A percentile compares a stretch with the other conserved stretches of the same genome.
Conservation (phyloP, 768 basidiomycete genomes). For the Amanita molliuscula region DNA sequence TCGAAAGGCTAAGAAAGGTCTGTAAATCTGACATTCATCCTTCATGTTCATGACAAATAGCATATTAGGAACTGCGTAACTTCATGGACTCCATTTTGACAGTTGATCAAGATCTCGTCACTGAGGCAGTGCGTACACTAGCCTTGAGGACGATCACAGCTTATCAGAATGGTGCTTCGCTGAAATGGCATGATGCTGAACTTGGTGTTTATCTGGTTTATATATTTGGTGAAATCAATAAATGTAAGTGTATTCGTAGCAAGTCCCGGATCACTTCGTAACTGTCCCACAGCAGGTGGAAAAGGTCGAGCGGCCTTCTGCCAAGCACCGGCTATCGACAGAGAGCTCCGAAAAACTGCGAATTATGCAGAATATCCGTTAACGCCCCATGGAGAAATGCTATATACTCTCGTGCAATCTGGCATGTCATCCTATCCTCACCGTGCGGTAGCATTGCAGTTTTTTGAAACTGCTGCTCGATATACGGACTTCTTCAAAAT, state of each 20-base stretch:
- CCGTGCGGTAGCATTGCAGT: constrained; percentile 76
- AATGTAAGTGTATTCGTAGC: constrained; percentile 41
- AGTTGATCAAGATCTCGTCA: constrained; percentile 82
- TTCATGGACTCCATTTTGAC: constrained; percentile 82
- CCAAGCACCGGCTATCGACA: constrained; percentile 57
- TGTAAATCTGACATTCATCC: constrained; percentile 8
- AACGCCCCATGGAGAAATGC: constrained; percentile 84
- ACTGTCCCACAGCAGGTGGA: constrained; percentile 41
- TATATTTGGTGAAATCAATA: constrained; percentile 89
- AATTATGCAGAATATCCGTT: constrained; percentile 78
- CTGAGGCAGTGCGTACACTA: constrained; percentile 61
- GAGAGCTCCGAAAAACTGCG: constrained; percentile 53
- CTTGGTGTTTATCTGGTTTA: constrained; percentile 88
- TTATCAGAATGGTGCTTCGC: constrained; percentile 46
- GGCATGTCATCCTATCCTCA: constrained; percentile 78
- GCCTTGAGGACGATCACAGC: constrained; percentile 67
- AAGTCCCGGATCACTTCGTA: not conserved
- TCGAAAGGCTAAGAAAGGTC: constrained; percentile 82
- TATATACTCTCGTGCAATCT: constrained; percentile 75
- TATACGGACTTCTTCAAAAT: constrained; percentile 97
- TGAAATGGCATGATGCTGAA: constrained; percentile 92
- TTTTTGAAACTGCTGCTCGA: constrained; percentile 86
- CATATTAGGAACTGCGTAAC: constrained; percentile 63
- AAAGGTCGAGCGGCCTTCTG: constrained; percentile 86
- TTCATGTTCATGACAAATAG: constrained; percentile 11